phyloP scores from a whole-genome alignment of 176 grass and related monocot genomes.

The Dactylis glomerata region DNA sequence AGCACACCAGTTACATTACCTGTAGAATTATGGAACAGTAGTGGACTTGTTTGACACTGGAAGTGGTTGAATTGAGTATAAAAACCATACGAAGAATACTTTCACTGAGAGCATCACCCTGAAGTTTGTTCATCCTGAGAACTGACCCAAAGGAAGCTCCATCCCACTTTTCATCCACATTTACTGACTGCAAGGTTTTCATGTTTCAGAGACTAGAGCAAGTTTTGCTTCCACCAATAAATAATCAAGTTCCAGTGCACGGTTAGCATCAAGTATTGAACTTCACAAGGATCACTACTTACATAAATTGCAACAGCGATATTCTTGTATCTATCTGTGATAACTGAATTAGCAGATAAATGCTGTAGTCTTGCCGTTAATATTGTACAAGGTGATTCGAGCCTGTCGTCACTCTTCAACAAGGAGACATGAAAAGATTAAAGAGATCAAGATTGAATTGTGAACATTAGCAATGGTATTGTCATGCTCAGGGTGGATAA shows the following conservation, averaged over 20 bases:
- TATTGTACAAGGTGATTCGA: constrained; percentile 38
- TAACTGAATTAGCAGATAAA: constrained; percentile 48
- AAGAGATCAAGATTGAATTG: neutral
- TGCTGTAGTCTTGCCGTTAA: constrained; percentile 49
- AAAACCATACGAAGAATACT: constrained; percentile 59
- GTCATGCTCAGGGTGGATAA: neutral
- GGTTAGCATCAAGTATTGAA: constrained; percentile 8
- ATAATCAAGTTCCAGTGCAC: constrained; percentile 20
- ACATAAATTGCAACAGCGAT: constrained; percentile 62
- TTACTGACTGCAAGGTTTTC: constrained; percentile 56
- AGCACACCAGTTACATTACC: constrained; percentile 38
- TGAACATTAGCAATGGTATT: neutral
- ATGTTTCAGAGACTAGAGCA: neutral
- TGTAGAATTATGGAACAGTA: constrained; percentile 74
- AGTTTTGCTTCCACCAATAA: neutral
- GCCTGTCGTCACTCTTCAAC: constrained; percentile 46
- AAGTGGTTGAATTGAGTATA: constrained; percentile 53
- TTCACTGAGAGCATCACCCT: constrained; percentile 50
- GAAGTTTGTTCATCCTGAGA: constrained; percentile 59
- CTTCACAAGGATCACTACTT: constrained; percentile 10
- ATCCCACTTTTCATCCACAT: constrained; percentile 84
- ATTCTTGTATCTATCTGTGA: constrained; percentile 62
- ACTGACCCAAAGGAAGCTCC: constrained; percentile 75
- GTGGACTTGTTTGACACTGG: constrained; percentile 76
- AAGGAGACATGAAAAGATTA: constrained; percentile 34